Evolutionary conservation across 83 land plant genomes (phyloP), one percentile per base, ranked within the genome.

Genomic region (Picea abies): DNA sequence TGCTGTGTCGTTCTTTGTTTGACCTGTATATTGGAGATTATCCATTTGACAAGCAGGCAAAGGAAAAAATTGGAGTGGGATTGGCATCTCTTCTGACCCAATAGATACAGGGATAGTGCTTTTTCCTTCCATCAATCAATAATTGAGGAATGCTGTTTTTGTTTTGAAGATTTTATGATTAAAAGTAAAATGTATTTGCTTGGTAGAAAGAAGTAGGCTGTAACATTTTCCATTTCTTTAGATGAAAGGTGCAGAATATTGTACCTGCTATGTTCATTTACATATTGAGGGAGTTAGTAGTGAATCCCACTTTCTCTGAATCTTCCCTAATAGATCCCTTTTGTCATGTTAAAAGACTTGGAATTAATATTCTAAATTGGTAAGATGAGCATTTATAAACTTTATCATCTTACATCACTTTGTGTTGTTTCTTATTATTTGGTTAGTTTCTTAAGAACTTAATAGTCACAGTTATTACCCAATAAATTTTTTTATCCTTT

Each of bases 1-100:
- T 97, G 63, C 73, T 97, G 82, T 96, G 97, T 83, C 85, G 88
- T n/a, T 89, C 98, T 10, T 84, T 97, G 25, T 87, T 97, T 39
- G 97, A 97, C 84, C 90, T 97, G 56, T 97, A 97, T 81, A 87
- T 97, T 83, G 99, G 99, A 12, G 96, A 96, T 4, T 93, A 96
- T 56, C 94, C 99, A 35, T 96, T 97, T 84, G 99, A 97, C 73
- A 81, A 78, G 60, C 82, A 70, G 39, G 98, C 94, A 60, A 97
- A 94, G 83, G 94, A 92, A 80, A 84, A 92, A 11, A 84, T 96
- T 63, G 82, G 88, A 26, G 81, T 82, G 63, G 83, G 84, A n/a
- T 66, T 95, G 80, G 92, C 92, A 15, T 89, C 94, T 37, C 72
- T 93, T 76, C 76, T 81, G 58, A 44, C 58, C 58, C 15, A 47